phyloP scores from a whole-genome alignment of 768 basidiomycete species.

The Russula olivacea region DNA sequence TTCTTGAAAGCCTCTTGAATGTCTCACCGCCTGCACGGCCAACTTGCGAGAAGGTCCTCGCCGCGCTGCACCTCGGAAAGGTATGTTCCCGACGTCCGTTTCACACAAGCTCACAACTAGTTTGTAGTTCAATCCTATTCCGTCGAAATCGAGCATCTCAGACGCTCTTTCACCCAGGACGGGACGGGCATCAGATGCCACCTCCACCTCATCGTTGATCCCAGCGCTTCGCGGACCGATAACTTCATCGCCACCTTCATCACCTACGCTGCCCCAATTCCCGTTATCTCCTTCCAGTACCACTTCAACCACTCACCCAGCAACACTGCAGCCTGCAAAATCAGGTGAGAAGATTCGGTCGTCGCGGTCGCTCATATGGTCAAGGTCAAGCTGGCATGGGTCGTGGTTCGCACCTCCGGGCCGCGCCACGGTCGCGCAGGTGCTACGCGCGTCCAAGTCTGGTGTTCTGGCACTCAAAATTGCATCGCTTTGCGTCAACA shows the following conservation, averaged over 20 bases:
- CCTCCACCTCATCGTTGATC: slow-evolving; percentile 17
- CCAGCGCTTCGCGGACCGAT: slow-evolving; percentile 15
- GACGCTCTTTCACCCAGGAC: slow-evolving; percentile 11
- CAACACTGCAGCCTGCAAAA: neutral
- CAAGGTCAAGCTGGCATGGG: neutral
- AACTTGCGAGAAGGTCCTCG: slow-evolving; percentile 63
- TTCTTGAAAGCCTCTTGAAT: slow-evolving; percentile 68
- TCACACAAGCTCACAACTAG: neutral
- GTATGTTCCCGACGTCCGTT: slow-evolving; percentile 39
- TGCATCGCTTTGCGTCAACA: slow-evolving; percentile 29
- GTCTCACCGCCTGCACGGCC: slow-evolving; percentile 57
- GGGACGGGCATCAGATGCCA: slow-evolving; percentile 10
- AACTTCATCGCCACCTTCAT: neutral
- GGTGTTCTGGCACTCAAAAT: slow-evolving; percentile 26
- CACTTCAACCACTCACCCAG: neutral
- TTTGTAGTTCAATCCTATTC: slow-evolving; percentile 14
- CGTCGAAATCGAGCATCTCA: slow-evolving; percentile 16
- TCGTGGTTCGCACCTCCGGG: neutral
- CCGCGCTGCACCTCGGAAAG: slow-evolving; percentile 63
- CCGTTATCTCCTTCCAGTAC: slow-evolving; percentile 21
- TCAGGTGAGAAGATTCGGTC: neutral
- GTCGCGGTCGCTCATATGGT: neutral
- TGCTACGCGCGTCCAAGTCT: slow-evolving; percentile 23
- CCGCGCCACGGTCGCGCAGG: neutral
- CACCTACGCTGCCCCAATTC: slow-evolving; percentile 3